Conservation (phyloP, 257 asterid genomes). For the Primulina tabacum region DNA sequence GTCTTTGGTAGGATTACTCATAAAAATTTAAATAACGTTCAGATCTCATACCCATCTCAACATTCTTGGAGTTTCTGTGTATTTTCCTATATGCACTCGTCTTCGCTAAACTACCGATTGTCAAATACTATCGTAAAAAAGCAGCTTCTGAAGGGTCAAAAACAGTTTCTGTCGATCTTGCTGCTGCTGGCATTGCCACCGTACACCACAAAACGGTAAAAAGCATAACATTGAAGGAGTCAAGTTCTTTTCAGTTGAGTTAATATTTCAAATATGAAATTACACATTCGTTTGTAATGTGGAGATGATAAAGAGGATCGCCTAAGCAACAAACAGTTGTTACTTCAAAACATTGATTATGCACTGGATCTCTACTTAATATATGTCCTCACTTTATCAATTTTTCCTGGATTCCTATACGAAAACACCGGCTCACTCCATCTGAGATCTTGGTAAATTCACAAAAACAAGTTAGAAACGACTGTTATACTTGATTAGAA, state of each 20-base stretch:
- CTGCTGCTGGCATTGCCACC: conserved; percentile 65
- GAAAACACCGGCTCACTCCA: conserved; percentile 79
- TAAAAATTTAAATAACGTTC: too few species aligned
- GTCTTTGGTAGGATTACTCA: too few species aligned
- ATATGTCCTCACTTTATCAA: conserved; percentile 63
- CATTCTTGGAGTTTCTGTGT: conserved; percentile 63
- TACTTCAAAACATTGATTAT: conserved; percentile 57
- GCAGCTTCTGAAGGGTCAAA: conserved; percentile 86
- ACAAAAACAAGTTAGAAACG: neutral
- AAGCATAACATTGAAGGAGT: neutral
- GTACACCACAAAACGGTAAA: conserved; percentile 24
- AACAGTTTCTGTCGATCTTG: conserved; percentile 82
- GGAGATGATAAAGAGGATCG: conserved; percentile 38
- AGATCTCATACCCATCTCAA: too few species aligned
- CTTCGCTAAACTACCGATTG: conserved; percentile 65
- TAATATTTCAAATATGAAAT: neutral
- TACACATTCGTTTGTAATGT: conserved; percentile 21
- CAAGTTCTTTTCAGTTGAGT: neutral
- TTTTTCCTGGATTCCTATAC: conserved; percentile 78
- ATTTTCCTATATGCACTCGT: conserved; percentile 58
- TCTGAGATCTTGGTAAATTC: conserved; percentile 69
- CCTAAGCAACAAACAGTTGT: conserved; percentile 50
- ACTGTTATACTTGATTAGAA: neutral
- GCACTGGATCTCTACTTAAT: conserved; percentile 50
- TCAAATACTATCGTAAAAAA: conserved; percentile 61